These are phyloP conservation scores for Multifurca ochricompacta DNA, from an alignment of 768 basidiomycete species.

Conservation along the genomic window DNA sequence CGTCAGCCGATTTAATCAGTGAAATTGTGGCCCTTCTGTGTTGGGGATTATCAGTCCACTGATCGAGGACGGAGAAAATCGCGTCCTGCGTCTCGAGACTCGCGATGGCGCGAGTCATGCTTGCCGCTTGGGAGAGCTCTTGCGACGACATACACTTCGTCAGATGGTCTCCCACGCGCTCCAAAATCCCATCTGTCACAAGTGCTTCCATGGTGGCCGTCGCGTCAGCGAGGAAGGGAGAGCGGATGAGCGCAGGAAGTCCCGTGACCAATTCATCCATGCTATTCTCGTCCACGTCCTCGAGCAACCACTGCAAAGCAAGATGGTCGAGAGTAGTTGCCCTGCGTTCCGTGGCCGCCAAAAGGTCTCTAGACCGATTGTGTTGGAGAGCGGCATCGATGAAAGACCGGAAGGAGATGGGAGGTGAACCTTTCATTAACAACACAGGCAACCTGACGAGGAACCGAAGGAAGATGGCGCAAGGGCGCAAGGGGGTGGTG, in stretches of 20 bases:
- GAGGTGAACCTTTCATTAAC: background rate
- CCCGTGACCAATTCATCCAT: conserved; percentile 4
- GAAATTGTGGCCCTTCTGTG: background rate
- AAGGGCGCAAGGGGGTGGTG: conserved; percentile 4
- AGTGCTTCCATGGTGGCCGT: background rate
- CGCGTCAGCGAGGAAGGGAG: background rate
- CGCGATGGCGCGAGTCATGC: background rate
- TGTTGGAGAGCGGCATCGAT: background rate
- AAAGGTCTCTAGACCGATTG: background rate
- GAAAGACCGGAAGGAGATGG: background rate
- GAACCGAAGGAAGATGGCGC: background rate
- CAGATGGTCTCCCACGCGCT: background rate
- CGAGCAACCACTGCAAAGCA: conserved; percentile 4
- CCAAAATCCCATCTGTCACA: background rate
- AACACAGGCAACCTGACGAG: background rate
- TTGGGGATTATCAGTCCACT: background rate
- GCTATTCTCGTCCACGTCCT: background rate
- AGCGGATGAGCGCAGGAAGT: conserved; percentile 1
- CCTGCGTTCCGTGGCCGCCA: background rate
- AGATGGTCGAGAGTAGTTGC: background rate
- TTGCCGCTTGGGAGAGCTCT: background rate
- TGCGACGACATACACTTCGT: background rate
- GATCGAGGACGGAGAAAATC: conserved; percentile 1
- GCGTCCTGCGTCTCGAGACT: background rate
- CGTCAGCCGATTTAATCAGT: background rate